Base-by-base conservation (phyloP, 2,329 filamentous ascomycete genomes). In the Neonectria faginata region DNA sequence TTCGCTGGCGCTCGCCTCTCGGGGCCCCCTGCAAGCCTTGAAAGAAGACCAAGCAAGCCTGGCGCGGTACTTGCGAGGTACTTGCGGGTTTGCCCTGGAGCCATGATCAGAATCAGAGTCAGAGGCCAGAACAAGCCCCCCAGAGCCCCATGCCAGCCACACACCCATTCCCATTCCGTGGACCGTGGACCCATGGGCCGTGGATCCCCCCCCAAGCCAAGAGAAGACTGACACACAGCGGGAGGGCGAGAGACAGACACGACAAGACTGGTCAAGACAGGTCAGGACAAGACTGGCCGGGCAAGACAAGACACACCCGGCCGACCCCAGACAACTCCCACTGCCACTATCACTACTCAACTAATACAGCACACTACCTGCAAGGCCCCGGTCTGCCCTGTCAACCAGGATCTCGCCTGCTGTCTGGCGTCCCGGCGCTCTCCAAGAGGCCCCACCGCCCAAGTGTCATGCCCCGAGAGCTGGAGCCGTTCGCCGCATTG, bases 401-500 rank as follows among this genome's bases (percentile, higher is more conserved):
- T 74, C 69, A 70, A 73, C 72, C 62, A 66, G 72, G 71, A 70
- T 72, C 67, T 64, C 60, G 64, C 61, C 65, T 62, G 65, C 60
- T 68, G 62, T 63, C 36, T 41, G 60, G 65, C 55, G 62, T 68
- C 56, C 66, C 65, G 62, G 66, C 62, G 71, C 70, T 67, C 67
- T 73, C 50, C 55, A 27, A 63, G 67, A 63, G 59, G 67, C 68
- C 65, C 72, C 72, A 74, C 72, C 70, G 56, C 64, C 70, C 64
- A 71, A 62, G 55, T 73, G 69, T 71, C 70, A 70, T 72, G 70
- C 70, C 67, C 65, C 66, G 67, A 73, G 70, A 72, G 63, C 67
- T 74, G 67, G 68, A 70, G 69, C 71, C 69, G 70, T 74, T 70
- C 69, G 72, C 72, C 70, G 72, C 67, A 74, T 74, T 71, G 65